Base-by-base conservation (phyloP, 2,329 filamentous ascomycete genomes). In the Dactylellina parvicollis region DNA sequence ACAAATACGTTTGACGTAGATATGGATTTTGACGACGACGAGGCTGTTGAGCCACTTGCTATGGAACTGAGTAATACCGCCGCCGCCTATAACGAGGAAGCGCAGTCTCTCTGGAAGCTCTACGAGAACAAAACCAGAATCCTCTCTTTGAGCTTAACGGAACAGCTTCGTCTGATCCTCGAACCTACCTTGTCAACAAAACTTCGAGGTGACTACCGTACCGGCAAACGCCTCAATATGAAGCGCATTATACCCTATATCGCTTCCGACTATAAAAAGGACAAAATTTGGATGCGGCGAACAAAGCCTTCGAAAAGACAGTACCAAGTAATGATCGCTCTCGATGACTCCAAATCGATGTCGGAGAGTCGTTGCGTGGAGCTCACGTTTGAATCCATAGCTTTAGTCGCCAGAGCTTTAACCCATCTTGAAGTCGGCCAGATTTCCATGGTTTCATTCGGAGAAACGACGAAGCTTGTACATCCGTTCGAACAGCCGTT, bases 211-310 rank as follows among this genome's bases (percentile, higher is more conserved):
- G 92, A 96, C 77, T 98, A 96, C 86, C 91, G 95, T 77, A 99
- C 95, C 0, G 95, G 95, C 75, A 99, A 99, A 81, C 90, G 95
- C 0, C 91, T 99, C 78, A 99, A 98, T 82, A 96, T 99, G 84
- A 98, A 98, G 82, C 92, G 94, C 77, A 99, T 99, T 82, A 99
- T 99, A 78, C 95, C 96, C 0, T 99, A 99, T 83, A 98, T 99
- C 77, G 95, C 96, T 0, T 98, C 93, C 0, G 90, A 91, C 79
- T 99, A 97, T 86, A 98, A 97, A 85, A 91, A 95, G 73, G 95
- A 99, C 86, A 99, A 99, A 85, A 99, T 99, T 82, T 99, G 95
- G 95, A 96, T 99, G 90, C 90, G 96, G 12, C 89, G 96, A 64
- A 90, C 88, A 32, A 88, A 96, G 54, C 96, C 96, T 0, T 94